A percentile compares a stretch with the other conserved stretches of the same genome.
phyloP scores from a whole-genome alignment of 1,284 basidiomycete species.

The Thecaphora thlaspeos region DNA sequence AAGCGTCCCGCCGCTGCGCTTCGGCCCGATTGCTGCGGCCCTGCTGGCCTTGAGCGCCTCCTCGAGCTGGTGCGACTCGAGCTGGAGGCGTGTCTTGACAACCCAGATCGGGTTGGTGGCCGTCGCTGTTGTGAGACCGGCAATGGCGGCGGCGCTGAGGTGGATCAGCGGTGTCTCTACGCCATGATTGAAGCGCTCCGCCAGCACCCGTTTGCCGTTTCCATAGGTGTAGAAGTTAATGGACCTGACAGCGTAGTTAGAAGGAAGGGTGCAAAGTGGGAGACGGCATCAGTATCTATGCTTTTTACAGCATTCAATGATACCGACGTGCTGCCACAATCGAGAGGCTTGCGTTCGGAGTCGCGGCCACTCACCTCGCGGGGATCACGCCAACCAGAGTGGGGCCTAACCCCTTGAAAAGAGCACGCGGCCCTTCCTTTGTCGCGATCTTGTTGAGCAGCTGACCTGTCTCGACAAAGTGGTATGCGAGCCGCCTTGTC shows the following conservation, averaged over 20 bases:
- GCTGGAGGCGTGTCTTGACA: slow-evolving; percentile 90
- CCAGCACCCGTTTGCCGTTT: slow-evolving; percentile 89
- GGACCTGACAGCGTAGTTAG: slow-evolving; percentile 61
- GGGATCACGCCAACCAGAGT: slow-evolving; percentile 93
- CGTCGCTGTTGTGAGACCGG: slow-evolving; percentile 77
- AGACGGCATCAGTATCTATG: too few relatives aligned
- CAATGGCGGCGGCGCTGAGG: slow-evolving; percentile 78
- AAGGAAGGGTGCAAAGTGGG: too few relatives aligned
- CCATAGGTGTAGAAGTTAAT: slow-evolving; percentile 99
- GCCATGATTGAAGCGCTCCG: slow-evolving; percentile 75
- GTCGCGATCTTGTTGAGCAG: slow-evolving; percentile 66
- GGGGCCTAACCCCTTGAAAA: slow-evolving; percentile 93
- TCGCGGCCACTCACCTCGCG: slow-evolving; percentile 62
- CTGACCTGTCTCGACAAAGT: slow-evolving; percentile 91
- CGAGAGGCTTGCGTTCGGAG: too few relatives aligned
- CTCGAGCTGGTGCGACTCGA: slow-evolving; percentile 58
- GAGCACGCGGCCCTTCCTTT: slow-evolving; percentile 83
- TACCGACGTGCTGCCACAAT: too few relatives aligned
- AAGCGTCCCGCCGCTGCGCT: not conserved
- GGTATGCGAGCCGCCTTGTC: slow-evolving; percentile 70
- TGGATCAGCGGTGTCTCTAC: slow-evolving; percentile 82
- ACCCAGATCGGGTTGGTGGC: slow-evolving; percentile 99
- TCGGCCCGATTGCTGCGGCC: not conserved
- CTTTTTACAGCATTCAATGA: too few relatives aligned
- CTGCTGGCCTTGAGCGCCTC: not conserved